Evolutionary conservation across 768 basidiomycete species (phyloP).

Genomic region (Grammothele lineata): DNA sequence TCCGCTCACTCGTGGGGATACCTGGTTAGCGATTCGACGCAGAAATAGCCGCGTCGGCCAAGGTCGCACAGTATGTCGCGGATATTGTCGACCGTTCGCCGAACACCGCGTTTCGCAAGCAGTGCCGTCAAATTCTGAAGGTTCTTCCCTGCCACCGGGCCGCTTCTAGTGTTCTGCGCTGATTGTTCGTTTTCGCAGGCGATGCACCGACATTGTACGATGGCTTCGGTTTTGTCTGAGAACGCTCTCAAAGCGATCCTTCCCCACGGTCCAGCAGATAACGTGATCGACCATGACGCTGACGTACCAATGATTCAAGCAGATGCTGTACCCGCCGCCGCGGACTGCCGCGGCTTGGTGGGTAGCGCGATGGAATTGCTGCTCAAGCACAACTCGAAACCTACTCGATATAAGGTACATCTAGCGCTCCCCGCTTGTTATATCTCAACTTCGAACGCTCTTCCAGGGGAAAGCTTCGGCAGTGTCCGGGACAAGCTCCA

Average conservation of each 20-base stretch:
- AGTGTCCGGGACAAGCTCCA: no score
- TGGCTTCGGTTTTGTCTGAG: no score
- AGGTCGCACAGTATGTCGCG: slow-evolving; percentile 46
- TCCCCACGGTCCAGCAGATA: no score
- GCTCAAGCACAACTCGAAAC: slow-evolving; percentile 2
- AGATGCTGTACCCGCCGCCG: no score
- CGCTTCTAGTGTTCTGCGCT: neutral
- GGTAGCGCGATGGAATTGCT: slow-evolving; percentile 11
- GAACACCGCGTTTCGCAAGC: slow-evolving; percentile 41
- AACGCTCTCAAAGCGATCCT: no score
- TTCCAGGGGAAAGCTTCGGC: no score
- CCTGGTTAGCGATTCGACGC: slow-evolving; percentile 48
- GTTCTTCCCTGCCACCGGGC: slow-evolving; percentile 27
- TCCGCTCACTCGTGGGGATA: neutral
- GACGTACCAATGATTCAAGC: no score
- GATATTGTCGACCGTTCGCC: slow-evolving; percentile 51
- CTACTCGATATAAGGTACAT: slow-evolving; percentile 11
- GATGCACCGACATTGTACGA: neutral
- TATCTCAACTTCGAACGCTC: no score
- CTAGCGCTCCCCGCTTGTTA: no score
- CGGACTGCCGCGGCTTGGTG: no score
- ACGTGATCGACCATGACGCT: no score
- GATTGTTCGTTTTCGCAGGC: neutral
- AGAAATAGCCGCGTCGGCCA: slow-evolving; percentile 45
- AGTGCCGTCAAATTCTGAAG: slow-evolving; percentile 42